phyloP scores from a whole-genome alignment of 306 rosid genomes.

The Prunus mongolica region DNA sequence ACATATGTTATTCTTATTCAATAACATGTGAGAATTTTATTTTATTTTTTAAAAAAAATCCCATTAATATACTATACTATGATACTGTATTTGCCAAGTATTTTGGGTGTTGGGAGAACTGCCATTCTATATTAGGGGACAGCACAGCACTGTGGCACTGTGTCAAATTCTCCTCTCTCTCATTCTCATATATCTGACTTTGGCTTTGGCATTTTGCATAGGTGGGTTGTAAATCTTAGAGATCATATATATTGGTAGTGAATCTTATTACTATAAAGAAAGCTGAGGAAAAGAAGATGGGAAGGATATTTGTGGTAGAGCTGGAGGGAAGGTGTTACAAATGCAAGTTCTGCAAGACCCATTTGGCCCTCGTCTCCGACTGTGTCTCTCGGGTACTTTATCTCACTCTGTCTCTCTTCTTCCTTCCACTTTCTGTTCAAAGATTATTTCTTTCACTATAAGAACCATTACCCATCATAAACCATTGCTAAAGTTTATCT shows the following conservation, averaged over 20 bases:
- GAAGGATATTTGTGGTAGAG: slow-evolving; percentile 77
- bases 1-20: too few relatives aligned
- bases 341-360: slow-evolving; percentile 91
- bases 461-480: not conserved
- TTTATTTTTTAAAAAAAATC: too few relatives aligned
- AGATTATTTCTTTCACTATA: not conserved
- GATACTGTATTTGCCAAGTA: too few relatives aligned
- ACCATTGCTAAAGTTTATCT: not conserved
- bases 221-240: not conserved
- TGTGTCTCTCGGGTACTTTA: slow-evolving; percentile 64
- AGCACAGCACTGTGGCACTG: not conserved
- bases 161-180: not conserved
- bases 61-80: too few relatives aligned
- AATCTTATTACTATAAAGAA: not conserved
- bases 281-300: slow-evolving; percentile 38
- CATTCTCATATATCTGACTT: not conserved
- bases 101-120: not conserved
- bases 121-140: not conserved
- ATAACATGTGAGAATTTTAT: too few relatives aligned
- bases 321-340: slow-evolving; percentile 79
- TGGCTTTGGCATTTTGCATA: not conserved
- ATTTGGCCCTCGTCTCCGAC: slow-evolving; percentile 68
- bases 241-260: not conserved
- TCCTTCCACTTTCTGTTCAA: not conserved
- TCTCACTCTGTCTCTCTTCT: not conserved